These are phyloP conservation scores for Aurinia saxatilis DNA, from an alignment of 345 rosid genomes.

Conservation along the genomic window DNA sequence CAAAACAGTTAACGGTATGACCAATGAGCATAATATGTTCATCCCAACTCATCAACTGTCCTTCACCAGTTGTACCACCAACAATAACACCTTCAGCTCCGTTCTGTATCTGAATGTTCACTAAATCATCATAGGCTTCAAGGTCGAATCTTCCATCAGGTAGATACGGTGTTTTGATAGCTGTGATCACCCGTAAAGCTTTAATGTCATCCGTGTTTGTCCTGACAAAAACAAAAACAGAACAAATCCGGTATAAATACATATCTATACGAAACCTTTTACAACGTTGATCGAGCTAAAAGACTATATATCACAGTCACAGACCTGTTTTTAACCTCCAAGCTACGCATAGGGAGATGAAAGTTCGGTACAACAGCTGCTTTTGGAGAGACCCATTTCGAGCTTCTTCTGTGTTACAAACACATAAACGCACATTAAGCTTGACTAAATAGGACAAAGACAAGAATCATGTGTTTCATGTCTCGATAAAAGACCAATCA, in stretches of 20 bases:
- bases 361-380: slow-evolving; percentile 61
- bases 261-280: background rate
- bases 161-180: slow-evolving; percentile 88
- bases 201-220: slow-evolving; percentile 66
- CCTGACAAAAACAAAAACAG: slow-evolving; percentile 32
- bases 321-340: slow-evolving; percentile 71
- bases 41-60: slow-evolving; percentile 95
- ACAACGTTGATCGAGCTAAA: background rate
- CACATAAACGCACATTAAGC: background rate
- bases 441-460: background rate
- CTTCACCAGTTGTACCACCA: slow-evolving; percentile 95
- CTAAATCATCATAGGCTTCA: slow-evolving; percentile 68
- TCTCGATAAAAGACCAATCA: background rate
- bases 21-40: slow-evolving; percentile 95
- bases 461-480: background rate
- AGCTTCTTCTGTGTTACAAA: slow-evolving; percentile 35
- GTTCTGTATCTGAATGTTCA: slow-evolving; percentile 61
- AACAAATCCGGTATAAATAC: background rate
- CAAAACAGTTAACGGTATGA: slow-evolving; percentile 81
- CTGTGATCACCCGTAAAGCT: slow-evolving; percentile 70
- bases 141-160: slow-evolving; percentile 94
- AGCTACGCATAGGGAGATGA: slow-evolving; percentile 83
- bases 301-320: background rate
- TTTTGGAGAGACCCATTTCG: slow-evolving; percentile 49
- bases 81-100: slow-evolving; percentile 81